Conservation (phyloP, 441 rosid genomes). For the Adansonia rubrostipa region DNA sequence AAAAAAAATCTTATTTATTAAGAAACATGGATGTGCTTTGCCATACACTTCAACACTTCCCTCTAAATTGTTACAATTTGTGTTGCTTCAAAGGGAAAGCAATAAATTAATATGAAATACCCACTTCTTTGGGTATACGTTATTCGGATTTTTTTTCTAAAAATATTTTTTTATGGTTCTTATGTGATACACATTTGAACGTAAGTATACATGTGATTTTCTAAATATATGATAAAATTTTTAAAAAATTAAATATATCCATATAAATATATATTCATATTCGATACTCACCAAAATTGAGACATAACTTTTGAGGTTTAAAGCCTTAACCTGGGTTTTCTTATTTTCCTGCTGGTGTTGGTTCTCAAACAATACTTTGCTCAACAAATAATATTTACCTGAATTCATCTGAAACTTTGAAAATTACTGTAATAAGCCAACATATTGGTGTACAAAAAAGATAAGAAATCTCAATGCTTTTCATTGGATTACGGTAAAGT, state of each 20-base stretch:
- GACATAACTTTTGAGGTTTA: background rate
- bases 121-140: background rate
- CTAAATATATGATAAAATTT: too few relatives aligned
- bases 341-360: too few relatives aligned
- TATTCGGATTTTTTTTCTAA: too few relatives aligned
- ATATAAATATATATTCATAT: too few relatives aligned
- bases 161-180: too few relatives aligned
- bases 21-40: background rate
- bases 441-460: constrained; percentile 41
- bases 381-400: background rate
- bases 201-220: too few relatives aligned
- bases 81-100: background rate
- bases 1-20: background rate
- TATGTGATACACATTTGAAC: too few relatives aligned
- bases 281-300: too few relatives aligned
- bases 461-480: constrained; percentile 30
- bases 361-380: background rate
- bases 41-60: background rate
- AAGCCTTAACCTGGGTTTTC: too few relatives aligned
- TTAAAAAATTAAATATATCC: too few relatives aligned
- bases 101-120: background rate
- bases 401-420: background rate
- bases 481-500: constrained; percentile 36
- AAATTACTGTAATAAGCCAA: constrained; percentile 24
- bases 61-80: background rate